phyloP scores from a whole-genome alignment of 1,139 yeast species.

The Kodamaea alishanica region DNA sequence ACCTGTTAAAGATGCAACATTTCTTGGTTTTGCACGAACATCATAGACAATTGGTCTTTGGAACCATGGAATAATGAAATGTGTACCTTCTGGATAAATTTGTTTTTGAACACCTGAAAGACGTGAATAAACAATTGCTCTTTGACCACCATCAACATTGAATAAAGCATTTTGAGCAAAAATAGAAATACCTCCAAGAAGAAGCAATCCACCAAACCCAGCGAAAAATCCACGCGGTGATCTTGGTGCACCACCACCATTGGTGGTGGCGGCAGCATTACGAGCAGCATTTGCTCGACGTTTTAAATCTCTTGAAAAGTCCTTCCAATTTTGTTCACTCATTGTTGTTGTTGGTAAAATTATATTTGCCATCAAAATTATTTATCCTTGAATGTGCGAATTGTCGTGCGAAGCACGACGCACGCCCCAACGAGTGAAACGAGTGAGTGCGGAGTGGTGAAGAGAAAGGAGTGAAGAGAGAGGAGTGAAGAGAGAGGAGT shows the following conservation, averaged over 20 bases:
- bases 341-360: conserved; percentile 16
- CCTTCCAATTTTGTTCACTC: conserved; percentile 64
- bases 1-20: conserved; percentile 95
- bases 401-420: too few species aligned
- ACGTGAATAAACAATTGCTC: conserved; percentile 93
- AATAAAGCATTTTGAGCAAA: conserved; percentile 73
- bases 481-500: too few species aligned
- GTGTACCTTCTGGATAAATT: conserved; percentile 93
- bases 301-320: conserved; percentile 62
- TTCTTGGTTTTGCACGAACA: conserved; percentile 96
- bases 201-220: conserved; percentile 73
- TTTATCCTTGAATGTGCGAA: background rate
- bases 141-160: conserved; percentile 98
- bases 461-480: too few species aligned
- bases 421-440: too few species aligned
- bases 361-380: conserved; percentile 4
- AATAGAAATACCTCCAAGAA: conserved; percentile 70
- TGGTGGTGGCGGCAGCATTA: conserved; percentile 42
- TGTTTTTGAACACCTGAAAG: conserved; percentile 80
- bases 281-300: conserved; percentile 43
- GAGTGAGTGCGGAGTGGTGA: too few species aligned
- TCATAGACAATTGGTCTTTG: conserved; percentile 92
- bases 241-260: conserved; percentile 45
- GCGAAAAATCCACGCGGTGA: conserved; percentile 60
- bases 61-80: conserved; percentile 88